These are phyloP conservation scores for Combretum micranthum DNA, from an alignment of 345 rosid genomes.

Conservation along the genomic window DNA sequence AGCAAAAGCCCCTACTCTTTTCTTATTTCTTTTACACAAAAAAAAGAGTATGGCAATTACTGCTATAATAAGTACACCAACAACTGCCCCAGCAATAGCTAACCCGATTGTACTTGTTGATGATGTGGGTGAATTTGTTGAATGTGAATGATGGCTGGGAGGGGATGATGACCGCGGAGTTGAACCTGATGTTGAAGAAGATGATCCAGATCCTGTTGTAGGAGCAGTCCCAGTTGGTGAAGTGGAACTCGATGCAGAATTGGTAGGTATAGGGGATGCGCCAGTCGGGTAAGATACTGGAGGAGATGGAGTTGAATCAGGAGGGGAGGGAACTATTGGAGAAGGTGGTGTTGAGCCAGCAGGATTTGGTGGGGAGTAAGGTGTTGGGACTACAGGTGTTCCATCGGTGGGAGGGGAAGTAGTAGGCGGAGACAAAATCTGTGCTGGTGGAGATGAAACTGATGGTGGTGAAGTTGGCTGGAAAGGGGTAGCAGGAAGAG, in stretches of 20 bases:
- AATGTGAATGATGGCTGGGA: constrained; percentile 15
- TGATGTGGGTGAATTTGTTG: constrained; percentile 15
- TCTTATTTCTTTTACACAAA: constrained; percentile 40
- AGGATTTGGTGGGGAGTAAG: constrained; percentile 10
- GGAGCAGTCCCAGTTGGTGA: constrained; percentile 9
- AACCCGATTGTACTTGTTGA: too few species aligned
- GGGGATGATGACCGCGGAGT: constrained; percentile 21
- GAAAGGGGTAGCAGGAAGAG: constrained; percentile 19
- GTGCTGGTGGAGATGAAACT: constrained; percentile 5
- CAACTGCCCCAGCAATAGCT: constrained; percentile 22
- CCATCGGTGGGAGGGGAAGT: constrained; percentile 1
- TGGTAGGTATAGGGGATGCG: too few species aligned
- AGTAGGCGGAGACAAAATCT: constrained; percentile 21
- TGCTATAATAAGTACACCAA: constrained; percentile 41
- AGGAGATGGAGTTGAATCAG: constrained; percentile 10
- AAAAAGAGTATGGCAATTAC: constrained; percentile 36
- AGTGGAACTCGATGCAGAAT: not conserved
- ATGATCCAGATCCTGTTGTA: constrained; percentile 3
- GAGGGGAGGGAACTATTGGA: constrained; percentile 13
- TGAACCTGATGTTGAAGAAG: constrained; percentile 6
- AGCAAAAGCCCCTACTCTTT: constrained; percentile 17
- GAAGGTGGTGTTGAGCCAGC: constrained; percentile 25
- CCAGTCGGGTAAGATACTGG: not conserved
- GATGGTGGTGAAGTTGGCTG: constrained; percentile 8
- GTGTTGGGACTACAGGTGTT: constrained; percentile 10